Evolutionary conservation across 2,329 filamentous ascomycete species (phyloP), one percentile per base, ranked within the genome.

Genomic region (Colletotrichum australisinense): DNA sequence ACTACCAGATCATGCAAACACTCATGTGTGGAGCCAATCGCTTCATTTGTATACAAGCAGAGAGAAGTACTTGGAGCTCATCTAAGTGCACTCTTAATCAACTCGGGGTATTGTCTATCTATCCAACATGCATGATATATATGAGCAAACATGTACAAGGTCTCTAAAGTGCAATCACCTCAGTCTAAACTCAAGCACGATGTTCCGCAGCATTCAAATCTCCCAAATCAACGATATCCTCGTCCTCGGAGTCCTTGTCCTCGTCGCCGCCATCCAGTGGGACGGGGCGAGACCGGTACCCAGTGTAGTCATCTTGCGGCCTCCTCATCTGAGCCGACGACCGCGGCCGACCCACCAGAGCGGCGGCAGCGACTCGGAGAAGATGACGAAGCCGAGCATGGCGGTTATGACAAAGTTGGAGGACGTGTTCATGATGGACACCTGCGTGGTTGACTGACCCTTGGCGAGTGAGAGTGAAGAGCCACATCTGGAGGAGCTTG

Each of bases 281-380:
- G 8, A 57, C 67, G 5, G 63, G 64, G 59, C 53, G 16, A 70
- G 69, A 1, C 62, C n/a, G n/a, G n/a, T n/a, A n/a, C n/a, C n/a
- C n/a, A n/a, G n/a, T n/a, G n/a, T n/a, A n/a, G n/a, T n/a, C n/a
- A n/a, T n/a, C n/a, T n/a, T n/a, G n/a, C n/a, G n/a, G n/a, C n/a
- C n/a, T n/a, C n/a, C n/a, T n/a, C n/a, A n/a, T n/a, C n/a, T n/a
- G n/a, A n/a, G n/a, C n/a, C n/a, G n/a, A n/a, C n/a, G n/a, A n/a
- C n/a, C n/a, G n/a, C n/a, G n/a, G n/a, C 94, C 94, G 5, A 91
- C 83, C 91, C 93, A 95, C 94, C 94, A 96, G 53, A 95, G 83
- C 11, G 89, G 90, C 0, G 93, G 93, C 32, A 96, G 83, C 1
- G 86, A 83, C 83, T 96, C 94, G 26, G 89, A 87, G 81, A 96